Conservation (phyloP, 2,329 filamentous ascomycete species). For the Chaetomiaceae sp. region DNA sequence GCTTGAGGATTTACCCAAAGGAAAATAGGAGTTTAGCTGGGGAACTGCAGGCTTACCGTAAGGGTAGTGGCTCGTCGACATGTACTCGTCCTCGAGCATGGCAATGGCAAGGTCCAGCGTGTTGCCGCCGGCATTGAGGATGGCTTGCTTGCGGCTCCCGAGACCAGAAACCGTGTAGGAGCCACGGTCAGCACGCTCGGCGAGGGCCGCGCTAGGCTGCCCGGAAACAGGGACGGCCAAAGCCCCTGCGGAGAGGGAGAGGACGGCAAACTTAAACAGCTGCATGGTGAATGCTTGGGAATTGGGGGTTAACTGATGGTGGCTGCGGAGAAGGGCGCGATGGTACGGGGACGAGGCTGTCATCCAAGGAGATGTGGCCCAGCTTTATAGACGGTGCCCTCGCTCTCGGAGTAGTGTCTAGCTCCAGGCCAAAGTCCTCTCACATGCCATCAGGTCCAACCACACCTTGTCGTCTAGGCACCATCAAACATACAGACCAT, state of each 20-base stretch:
- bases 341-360: too few species aligned
- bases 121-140: conserved; percentile 1
- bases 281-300: not conserved
- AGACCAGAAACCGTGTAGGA: not conserved
- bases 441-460: too few species aligned
- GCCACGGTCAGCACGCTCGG: not conserved
- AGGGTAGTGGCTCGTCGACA: not conserved
- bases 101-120: conserved; percentile 1
- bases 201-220: not conserved
- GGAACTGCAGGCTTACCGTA: not conserved
- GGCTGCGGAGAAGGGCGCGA: too few species aligned
- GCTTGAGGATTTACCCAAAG: too few species aligned
- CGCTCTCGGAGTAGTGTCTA: too few species aligned
- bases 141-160: not conserved
- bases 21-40: not conserved
- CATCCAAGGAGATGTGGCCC: too few species aligned
- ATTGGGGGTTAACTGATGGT: too few species aligned
- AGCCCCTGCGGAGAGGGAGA: not conserved
- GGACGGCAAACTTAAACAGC: not conserved
- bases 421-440: too few species aligned
- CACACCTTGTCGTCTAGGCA: too few species aligned
- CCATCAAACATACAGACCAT: too few species aligned
- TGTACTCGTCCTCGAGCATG: conserved; percentile 1
- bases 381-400: too few species aligned
- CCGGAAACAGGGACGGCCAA: not conserved